Conservation (phyloP, 2,329 filamentous ascomycete species). For the Diaporthe humulicola region DNA sequence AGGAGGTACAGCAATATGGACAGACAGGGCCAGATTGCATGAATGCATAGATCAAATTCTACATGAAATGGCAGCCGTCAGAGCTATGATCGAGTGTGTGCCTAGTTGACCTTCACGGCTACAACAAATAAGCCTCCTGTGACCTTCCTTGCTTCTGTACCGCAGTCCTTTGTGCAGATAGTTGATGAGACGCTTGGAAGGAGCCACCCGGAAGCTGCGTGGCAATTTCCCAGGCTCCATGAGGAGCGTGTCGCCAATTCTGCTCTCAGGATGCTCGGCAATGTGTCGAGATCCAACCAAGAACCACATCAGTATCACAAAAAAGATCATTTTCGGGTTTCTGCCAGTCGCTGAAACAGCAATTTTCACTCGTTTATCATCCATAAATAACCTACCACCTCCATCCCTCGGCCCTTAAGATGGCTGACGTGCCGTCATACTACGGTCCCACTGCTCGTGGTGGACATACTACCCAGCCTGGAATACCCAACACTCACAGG, state of each 20-base stretch:
- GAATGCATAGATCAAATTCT: slow-evolving; percentile 20
- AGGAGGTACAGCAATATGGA: slow-evolving; percentile 18
- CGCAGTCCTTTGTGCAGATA: neutral
- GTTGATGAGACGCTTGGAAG: neutral
- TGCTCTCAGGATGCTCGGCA: neutral
- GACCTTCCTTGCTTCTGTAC: neutral
- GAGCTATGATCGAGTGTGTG: neutral
- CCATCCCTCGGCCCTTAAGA: neutral
- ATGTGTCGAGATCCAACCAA: neutral
- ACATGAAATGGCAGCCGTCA: neutral
- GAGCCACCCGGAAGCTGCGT: neutral
- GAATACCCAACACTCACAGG: neutral
- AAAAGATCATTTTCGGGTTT: neutral
- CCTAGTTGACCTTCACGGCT: neutral
- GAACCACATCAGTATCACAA: neutral
- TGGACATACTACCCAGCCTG: neutral
- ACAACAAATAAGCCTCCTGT: neutral
- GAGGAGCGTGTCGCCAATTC: neutral
- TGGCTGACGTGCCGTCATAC: slow-evolving; percentile 19
- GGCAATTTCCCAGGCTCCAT: no score
- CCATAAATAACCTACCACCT: neutral
- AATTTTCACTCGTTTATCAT: slow-evolving; percentile 17
- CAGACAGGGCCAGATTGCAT: slow-evolving; percentile 15
- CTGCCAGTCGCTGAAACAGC: neutral
- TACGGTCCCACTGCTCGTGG: neutral